Evolutionary conservation across 805 yeast species (phyloP).

Genomic region (Yarrowia deformans): DNA sequence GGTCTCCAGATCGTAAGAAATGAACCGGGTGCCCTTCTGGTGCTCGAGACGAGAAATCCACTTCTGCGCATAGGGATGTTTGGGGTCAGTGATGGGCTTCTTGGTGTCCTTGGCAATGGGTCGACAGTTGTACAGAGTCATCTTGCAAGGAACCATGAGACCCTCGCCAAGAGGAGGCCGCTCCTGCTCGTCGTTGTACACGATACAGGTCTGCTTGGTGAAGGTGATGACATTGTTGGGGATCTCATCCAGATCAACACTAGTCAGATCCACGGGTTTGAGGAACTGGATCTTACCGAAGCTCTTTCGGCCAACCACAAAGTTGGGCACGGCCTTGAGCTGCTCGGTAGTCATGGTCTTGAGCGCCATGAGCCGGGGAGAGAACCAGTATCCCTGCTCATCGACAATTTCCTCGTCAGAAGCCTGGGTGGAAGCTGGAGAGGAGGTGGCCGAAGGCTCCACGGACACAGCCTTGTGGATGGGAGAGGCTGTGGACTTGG

Average conservation of each 20-base stretch:
- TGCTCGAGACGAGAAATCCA: constrained; percentile 73
- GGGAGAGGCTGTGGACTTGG: constrained; percentile 31
- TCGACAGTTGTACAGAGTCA: constrained; percentile 79
- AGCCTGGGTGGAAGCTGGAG: constrained; percentile 5
- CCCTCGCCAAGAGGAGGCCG: constrained; percentile 82
- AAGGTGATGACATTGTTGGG: constrained; percentile 72
- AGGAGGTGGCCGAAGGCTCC: constrained; percentile 9
- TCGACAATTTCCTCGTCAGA: constrained; percentile 58
- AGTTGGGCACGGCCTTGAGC: constrained; percentile 65
- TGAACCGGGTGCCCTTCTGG: constrained; percentile 67
- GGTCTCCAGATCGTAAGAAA: constrained; percentile 75
- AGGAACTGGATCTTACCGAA: constrained; percentile 80
- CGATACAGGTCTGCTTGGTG: constrained; percentile 63
- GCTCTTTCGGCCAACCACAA: constrained; percentile 79
- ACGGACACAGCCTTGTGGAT: constrained; percentile 25
- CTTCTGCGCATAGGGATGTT: constrained; percentile 70
- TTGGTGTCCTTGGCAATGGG: constrained; percentile 78
- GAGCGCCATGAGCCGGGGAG: constrained; percentile 75
- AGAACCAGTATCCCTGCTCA: constrained; percentile 84
- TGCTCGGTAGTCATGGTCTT: constrained; percentile 66
- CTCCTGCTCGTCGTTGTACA: constrained; percentile 72
- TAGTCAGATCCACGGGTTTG: constrained; percentile 83
- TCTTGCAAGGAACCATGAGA: constrained; percentile 74
- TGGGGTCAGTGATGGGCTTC: constrained; percentile 76
- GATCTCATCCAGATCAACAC: constrained; percentile 59